A percentile compares a stretch with the other conserved stretches of the same genome.
phyloP scores from a whole-genome alignment of 345 rosid species.

The Heritiera littoralis region DNA sequence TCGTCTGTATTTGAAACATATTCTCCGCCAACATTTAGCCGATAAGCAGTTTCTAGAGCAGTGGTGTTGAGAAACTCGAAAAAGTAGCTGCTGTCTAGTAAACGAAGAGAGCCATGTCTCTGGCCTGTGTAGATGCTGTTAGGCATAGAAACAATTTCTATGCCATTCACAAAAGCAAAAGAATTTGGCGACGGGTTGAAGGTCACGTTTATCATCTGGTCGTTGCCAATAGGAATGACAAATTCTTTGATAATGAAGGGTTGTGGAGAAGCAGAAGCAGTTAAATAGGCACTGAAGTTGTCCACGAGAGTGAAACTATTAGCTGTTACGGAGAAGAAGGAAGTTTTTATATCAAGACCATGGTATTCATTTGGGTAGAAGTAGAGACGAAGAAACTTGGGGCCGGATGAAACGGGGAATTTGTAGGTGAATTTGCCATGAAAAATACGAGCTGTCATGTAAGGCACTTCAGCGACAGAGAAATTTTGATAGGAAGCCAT shows the following conservation, averaged over 20 bases:
- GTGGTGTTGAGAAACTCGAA: background rate
- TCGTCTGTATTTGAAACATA: background rate
- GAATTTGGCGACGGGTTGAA: background rate
- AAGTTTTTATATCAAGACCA: slow-evolving; percentile 3
- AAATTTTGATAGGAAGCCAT: background rate
- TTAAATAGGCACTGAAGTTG: slow-evolving; percentile 31
- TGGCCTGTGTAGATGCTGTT: slow-evolving; percentile 4
- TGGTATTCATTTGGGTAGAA: slow-evolving; percentile 17
- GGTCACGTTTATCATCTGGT: background rate
- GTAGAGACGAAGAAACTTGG: slow-evolving; percentile 34
- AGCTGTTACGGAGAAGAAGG: slow-evolving; percentile 29
- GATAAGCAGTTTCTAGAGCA: slow-evolving; percentile 35
- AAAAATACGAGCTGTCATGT: slow-evolving; percentile 23
- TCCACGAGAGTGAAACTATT: slow-evolving; percentile 24
- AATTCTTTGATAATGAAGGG: slow-evolving; percentile 11
- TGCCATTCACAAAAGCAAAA: slow-evolving; percentile 41
- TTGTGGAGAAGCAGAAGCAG: background rate
- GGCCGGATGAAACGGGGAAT: slow-evolving; percentile 24
- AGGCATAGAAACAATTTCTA: slow-evolving; percentile 48
- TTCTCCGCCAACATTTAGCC: slow-evolving; percentile 38
- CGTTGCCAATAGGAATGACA: background rate
- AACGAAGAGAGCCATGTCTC: background rate
- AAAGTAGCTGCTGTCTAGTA: background rate
- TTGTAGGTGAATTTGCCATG: slow-evolving; percentile 28
- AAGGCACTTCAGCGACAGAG: slow-evolving; percentile 15